A percentile compares a stretch with the other conserved stretches of the same genome.
These are phyloP conservation scores for Rasamsonia emersonii DNA, from an alignment of 2,329 filamentous ascomycete genomes.

Conservation along the genomic window DNA sequence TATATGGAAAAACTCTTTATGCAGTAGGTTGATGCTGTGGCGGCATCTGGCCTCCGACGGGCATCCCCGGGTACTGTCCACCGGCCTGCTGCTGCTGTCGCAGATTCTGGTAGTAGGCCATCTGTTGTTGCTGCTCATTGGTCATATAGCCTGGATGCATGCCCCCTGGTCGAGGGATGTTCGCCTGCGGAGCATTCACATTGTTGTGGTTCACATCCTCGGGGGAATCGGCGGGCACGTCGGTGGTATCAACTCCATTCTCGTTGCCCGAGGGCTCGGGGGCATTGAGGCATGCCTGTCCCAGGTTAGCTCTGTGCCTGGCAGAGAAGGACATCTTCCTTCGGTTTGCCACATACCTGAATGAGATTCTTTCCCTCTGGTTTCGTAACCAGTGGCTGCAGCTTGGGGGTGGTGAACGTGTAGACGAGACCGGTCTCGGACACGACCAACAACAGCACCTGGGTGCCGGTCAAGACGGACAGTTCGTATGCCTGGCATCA, in stretches of 20 bases:
- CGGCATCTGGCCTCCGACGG: constrained; percentile 66
- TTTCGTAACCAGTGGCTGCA: constrained; percentile 96
- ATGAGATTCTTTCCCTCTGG: constrained; percentile 98
- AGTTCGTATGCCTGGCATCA: constrained; percentile 97
- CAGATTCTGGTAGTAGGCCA: constrained; percentile 78
- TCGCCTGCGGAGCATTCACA: constrained; percentile 58
- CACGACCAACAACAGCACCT: constrained; percentile 91
- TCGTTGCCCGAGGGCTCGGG: constrained; percentile 82
- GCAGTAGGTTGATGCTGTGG: constrained; percentile 76
- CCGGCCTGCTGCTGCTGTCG: constrained; percentile 58
- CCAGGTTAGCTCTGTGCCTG: constrained; percentile 4
- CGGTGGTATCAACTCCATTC: constrained; percentile 67
- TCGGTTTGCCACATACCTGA: constrained; percentile 59
- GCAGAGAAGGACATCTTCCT: neutral
- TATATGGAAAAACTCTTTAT: too few species aligned
- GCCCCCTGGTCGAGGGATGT: constrained; percentile 58
- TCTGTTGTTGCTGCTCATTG: constrained; percentile 60
- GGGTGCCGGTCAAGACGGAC: constrained; percentile 93
- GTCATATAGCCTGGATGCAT: constrained; percentile 64
- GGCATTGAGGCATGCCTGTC: constrained; percentile 87
- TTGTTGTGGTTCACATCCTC: constrained; percentile 76
- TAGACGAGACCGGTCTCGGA: constrained; percentile 97
- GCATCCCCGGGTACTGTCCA: constrained; percentile 66
- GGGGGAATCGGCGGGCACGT: constrained; percentile 71
- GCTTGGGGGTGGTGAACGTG: constrained; percentile 96